Percentiles rank a stretch among this genome's conserved stretches.
Evolutionary conservation across 495 filamentous ascomycete species (phyloP).

Genomic region (Entonaema liquescens): DNA sequence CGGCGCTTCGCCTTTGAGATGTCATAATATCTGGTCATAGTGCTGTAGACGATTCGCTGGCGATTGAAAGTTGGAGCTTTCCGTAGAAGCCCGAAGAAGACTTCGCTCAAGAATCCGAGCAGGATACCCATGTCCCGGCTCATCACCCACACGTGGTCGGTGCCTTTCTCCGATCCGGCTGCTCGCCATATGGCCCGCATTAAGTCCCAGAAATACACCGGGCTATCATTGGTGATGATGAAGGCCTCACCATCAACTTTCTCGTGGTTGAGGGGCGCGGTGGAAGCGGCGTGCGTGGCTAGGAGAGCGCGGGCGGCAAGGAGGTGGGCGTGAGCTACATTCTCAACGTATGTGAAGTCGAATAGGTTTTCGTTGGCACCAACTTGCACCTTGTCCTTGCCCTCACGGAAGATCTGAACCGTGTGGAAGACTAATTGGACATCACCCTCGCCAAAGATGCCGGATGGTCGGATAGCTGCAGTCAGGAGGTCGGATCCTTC

Average conservation of each 20-base stretch:
- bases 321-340: slow-evolving; percentile 78
- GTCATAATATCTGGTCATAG: slow-evolving; percentile 87
- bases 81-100: slow-evolving; percentile 69
- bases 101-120: slow-evolving; percentile 75
- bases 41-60: slow-evolving; percentile 75
- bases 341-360: slow-evolving; percentile 84
- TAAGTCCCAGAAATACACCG: slow-evolving; percentile 97
- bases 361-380: slow-evolving; percentile 89
- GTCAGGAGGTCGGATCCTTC: slow-evolving; percentile 73
- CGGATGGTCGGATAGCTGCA: slow-evolving; percentile 81
- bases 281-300: slow-evolving; percentile 60
- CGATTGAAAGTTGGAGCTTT: slow-evolving; percentile 79
- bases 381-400: slow-evolving; percentile 81
- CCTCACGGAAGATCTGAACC: slow-evolving; percentile 68
- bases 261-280: slow-evolving; percentile 74
- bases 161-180: slow-evolving; percentile 69
- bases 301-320: slow-evolving; percentile 79
- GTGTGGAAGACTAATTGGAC: slow-evolving; percentile 69
- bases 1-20: slow-evolving; percentile 83
- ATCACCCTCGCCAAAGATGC: slow-evolving; percentile 92
- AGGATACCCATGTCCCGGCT: slow-evolving; percentile 67
- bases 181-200: slow-evolving; percentile 79
- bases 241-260: slow-evolving; percentile 93
- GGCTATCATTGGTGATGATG: slow-evolving; percentile 91
- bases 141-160: slow-evolving; percentile 75